phyloP scores from a whole-genome alignment of 2,329 filamentous ascomycete genomes.

The Lachnellula willkommii region DNA sequence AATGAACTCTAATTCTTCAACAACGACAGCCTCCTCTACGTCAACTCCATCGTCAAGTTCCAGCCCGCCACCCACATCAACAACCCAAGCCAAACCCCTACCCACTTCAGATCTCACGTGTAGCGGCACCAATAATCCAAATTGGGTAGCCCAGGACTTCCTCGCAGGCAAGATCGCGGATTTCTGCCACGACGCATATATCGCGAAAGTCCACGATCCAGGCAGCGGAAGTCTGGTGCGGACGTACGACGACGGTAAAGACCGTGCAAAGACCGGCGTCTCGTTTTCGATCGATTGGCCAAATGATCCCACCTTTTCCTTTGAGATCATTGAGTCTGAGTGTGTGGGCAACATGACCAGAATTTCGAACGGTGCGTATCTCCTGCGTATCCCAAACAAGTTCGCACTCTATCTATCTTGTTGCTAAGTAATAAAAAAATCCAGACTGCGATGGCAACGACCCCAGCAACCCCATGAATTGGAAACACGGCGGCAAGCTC shows the following conservation, averaged over 20 bases:
- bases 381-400: neutral
- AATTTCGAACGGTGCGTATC: neutral
- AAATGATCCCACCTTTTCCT: neutral
- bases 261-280: neutral
- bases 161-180: neutral
- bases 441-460: neutral
- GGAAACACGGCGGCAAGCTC: constrained; percentile 1
- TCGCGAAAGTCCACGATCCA: neutral
- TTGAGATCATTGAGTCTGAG: neutral
- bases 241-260: neutral
- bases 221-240: neutral
- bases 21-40: no score
- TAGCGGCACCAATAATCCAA: neutral
- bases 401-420: neutral
- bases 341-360: neutral
- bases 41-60: no score
- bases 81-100: no score
- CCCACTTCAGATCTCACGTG: neutral
- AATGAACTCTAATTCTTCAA: no score
- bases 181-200: neutral
- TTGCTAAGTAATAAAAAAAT: neutral
- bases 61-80: no score
- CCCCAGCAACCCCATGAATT: neutral
- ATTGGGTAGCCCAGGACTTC: neutral
- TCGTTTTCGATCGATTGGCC: neutral